Evolutionary conservation across 2,329 filamentous ascomycete species (phyloP).

Genomic region (Botryotinia calthae): DNA sequence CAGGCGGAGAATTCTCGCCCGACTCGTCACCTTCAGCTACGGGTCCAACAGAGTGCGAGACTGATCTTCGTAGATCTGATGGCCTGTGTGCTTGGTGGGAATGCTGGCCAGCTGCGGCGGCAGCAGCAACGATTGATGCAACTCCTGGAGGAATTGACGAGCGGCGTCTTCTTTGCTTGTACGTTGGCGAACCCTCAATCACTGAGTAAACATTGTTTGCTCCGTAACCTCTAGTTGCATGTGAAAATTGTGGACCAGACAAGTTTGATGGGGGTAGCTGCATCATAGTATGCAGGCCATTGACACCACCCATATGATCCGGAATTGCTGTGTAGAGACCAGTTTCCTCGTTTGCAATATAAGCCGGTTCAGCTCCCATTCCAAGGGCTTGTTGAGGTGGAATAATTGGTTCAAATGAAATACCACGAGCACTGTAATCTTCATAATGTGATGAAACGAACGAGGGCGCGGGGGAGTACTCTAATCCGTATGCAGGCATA

Average conservation of each 20-base stretch:
- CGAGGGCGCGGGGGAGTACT: constrained; percentile 96
- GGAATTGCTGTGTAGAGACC: constrained; percentile 94
- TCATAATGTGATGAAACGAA: constrained; percentile 99
- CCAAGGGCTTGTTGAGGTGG: constrained; percentile 86
- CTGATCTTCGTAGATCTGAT: constrained; percentile 86
- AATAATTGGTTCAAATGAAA: constrained; percentile 95
- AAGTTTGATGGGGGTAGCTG: constrained; percentile 85
- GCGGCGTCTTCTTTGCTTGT: constrained; percentile 92
- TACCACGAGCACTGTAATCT: constrained; percentile 92
- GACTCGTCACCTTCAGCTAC: constrained; percentile 77
- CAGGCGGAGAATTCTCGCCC: constrained; percentile 74
- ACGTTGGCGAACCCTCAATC: constrained; percentile 96
- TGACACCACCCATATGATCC: constrained; percentile 71
- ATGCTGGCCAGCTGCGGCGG: constrained; percentile 45
- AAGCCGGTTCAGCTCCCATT: constrained; percentile 84
- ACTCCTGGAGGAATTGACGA: constrained; percentile 87
- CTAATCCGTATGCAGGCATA: constrained; percentile 93
- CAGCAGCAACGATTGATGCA: constrained; percentile 64
- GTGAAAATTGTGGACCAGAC: constrained; percentile 73
- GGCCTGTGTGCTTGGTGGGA: constrained; percentile 68
- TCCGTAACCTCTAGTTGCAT: constrained; percentile 63
- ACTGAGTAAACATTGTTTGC: constrained; percentile 86
- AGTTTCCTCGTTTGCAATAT: constrained; percentile 97
- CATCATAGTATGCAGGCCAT: constrained; percentile 82
- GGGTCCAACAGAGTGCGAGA: constrained; percentile 82